These are phyloP conservation scores for Rosa rugosa DNA, from an alignment of 306 rosid genomes.

Conservation along the genomic window DNA sequence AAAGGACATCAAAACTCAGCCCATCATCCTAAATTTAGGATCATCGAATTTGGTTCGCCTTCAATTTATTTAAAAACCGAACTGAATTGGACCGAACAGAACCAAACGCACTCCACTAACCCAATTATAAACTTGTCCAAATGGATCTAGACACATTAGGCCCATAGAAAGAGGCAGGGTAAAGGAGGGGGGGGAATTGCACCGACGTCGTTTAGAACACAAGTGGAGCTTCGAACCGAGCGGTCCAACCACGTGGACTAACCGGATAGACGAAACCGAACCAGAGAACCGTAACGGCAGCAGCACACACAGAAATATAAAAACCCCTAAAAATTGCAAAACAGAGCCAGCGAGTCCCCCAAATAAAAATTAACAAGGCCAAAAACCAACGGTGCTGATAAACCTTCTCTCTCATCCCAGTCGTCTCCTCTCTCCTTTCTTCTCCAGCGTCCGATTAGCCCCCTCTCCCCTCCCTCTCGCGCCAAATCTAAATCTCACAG, in stretches of 20 bases:
- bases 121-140: no score
- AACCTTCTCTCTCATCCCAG: constrained; percentile 56
- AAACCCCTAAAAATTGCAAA: not conserved
- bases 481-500: constrained; percentile 58
- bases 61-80: no score
- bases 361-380: not conserved
- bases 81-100: no score
- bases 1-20: no score
- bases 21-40: no score
- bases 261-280: constrained; percentile 1
- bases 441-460: constrained; percentile 98
- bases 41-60: no score
- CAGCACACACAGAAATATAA: not conserved
- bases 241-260: constrained; percentile 22
- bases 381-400: constrained; percentile 94
- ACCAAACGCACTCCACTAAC: no score
- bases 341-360: not conserved
- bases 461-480: constrained; percentile 64
- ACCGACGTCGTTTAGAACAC: constrained; percentile 9
- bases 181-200: not conserved
- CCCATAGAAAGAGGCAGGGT: not conserved
- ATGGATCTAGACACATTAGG: no score
- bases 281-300: constrained; percentile 2
- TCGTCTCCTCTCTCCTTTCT: constrained; percentile 78
- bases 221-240: not conserved